Conservation (phyloP, 2,329 filamentous ascomycete species). For the Periconia macrospinosa region DNA sequence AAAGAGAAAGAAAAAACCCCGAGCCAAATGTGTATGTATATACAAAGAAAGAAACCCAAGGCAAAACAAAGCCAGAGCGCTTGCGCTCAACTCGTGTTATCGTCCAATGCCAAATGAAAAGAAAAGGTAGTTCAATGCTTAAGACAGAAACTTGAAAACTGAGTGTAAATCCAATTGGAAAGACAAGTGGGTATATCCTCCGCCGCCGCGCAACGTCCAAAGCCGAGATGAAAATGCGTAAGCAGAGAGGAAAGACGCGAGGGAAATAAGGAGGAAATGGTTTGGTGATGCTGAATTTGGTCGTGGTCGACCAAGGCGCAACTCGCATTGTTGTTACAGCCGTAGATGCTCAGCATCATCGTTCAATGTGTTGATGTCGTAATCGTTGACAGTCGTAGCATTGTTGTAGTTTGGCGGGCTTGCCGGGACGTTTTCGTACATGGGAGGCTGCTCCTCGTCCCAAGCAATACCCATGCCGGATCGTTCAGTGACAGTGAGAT, state of each 20-base stretch:
- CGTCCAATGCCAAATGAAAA: too few species aligned
- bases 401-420: slow-evolving; percentile 67
- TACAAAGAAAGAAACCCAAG: too few species aligned
- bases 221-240: background rate
- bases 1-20: too few species aligned
- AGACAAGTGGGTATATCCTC: background rate
- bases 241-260: too few species aligned
- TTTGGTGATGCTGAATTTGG: background rate
- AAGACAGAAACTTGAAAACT: background rate
- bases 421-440: slow-evolving; percentile 90
- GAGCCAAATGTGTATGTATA: too few species aligned
- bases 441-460: slow-evolving; percentile 93
- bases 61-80: too few species aligned
- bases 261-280: background rate
- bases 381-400: slow-evolving; percentile 21
- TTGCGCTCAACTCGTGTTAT: too few species aligned
- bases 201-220: background rate
- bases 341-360: slow-evolving; percentile 8
- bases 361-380: slow-evolving; percentile 23
- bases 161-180: background rate
- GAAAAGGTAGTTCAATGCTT: background rate
- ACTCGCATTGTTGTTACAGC: background rate
- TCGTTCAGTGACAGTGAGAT: slow-evolving; percentile 77
- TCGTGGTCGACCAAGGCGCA: too few species aligned
- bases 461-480: slow-evolving; percentile 88